Conservation (phyloP, 164 flowering plant species). For the Vitis cinerea region DNA sequence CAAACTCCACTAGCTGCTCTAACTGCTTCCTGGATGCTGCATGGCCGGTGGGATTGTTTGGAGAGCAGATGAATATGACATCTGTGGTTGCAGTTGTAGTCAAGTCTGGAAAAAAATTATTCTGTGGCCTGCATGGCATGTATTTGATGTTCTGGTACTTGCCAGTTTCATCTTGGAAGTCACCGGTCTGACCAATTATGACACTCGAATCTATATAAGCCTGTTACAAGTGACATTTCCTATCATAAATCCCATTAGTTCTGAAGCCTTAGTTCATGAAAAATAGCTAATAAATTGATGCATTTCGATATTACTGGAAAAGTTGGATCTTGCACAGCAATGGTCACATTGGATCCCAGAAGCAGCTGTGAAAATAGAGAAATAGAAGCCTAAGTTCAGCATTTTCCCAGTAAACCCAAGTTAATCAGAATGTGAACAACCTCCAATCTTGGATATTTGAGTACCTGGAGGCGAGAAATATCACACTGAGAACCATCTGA, state of each 20-base stretch:
- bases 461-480: slow-evolving; percentile 88
- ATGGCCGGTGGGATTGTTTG: slow-evolving; percentile 89
- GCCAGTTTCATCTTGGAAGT: slow-evolving; percentile 38
- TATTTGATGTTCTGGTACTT: slow-evolving; percentile 65
- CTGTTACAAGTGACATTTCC: slow-evolving; percentile 32
- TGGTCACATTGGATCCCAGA: slow-evolving; percentile 61
- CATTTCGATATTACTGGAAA: slow-evolving; percentile 59
- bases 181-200: slow-evolving; percentile 70
- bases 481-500: slow-evolving; percentile 96
- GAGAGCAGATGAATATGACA: slow-evolving; percentile 88
- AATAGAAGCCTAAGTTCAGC: slow-evolving; percentile 1
- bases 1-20: slow-evolving; percentile 67
- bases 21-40: slow-evolving; percentile 72
- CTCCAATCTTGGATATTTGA: not conserved
- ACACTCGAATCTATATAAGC: slow-evolving; percentile 82
- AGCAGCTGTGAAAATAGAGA: slow-evolving; percentile 53
- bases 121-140: slow-evolving; percentile 67
- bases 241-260: not conserved
- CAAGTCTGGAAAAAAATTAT: slow-evolving; percentile 72
- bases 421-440: not conserved
- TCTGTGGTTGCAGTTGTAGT: slow-evolving; percentile 49
- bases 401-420: not conserved
- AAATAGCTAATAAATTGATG: not conserved
- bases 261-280: not conserved
- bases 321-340: slow-evolving; percentile 90